Evolutionary conservation across 164 flowering plant species (phyloP).

Genomic region (Macadamia integrifolia): DNA sequence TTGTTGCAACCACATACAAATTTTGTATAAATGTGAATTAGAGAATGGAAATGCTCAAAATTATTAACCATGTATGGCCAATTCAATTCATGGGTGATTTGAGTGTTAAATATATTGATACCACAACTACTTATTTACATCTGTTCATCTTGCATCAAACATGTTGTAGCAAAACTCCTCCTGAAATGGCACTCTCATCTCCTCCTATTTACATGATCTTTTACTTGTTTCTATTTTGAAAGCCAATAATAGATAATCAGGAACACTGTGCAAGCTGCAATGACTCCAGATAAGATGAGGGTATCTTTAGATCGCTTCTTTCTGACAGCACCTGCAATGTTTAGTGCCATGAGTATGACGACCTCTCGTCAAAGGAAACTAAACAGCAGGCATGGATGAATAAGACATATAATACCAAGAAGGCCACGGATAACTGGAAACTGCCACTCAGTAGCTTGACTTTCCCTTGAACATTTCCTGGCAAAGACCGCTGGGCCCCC

Average conservation of each 20-base stretch:
- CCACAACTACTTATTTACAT: neutral
- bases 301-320: conserved; percentile 87
- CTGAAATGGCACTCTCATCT: neutral
- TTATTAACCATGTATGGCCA: neutral
- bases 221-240: conserved; percentile 47
- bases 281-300: conserved; percentile 83
- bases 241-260: conserved; percentile 88
- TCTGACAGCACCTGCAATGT: conserved; percentile 72
- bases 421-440: conserved; percentile 89
- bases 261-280: conserved; percentile 93
- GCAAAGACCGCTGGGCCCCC: conserved; percentile 72
- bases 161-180: conserved; percentile 21
- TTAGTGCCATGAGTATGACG: neutral
- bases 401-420: conserved; percentile 44
- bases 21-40: too few relatives aligned
- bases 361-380: neutral
- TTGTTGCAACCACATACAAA: too few relatives aligned
- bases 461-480: conserved; percentile 94
- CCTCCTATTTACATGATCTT: neutral
- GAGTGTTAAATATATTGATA: neutral
- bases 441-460: conserved; percentile 73
- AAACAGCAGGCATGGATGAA: neutral
- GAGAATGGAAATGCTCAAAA: neutral
- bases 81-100: neutral
- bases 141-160: neutral